These are phyloP conservation scores for Ganoderma boninense DNA, from an alignment of 1,284 basidiomycete species.

Conservation along the genomic window DNA sequence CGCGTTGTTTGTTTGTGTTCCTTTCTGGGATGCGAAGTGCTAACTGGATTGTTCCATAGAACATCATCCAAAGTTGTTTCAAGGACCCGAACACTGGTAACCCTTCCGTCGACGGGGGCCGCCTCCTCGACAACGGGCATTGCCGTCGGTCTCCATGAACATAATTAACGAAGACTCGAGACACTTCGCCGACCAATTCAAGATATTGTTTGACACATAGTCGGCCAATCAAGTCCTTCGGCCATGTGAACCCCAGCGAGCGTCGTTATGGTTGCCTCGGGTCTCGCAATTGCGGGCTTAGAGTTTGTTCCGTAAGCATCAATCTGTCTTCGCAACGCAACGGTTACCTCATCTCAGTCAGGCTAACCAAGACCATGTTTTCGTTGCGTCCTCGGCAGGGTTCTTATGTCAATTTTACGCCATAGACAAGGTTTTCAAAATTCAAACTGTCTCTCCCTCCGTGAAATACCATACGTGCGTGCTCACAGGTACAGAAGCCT, in stretches of 20 bases:
- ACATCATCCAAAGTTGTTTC: slow-evolving; percentile 6
- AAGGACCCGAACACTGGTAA: slow-evolving; percentile 13
- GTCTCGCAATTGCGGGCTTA: slow-evolving; percentile 23
- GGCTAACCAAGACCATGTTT: slow-evolving; percentile 7
- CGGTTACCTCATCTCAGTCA: slow-evolving; percentile 14
- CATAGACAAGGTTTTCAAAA: not conserved
- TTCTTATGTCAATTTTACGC: not conserved
- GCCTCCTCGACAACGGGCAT: slow-evolving; percentile 8
- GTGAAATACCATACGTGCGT: not conserved
- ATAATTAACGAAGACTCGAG: slow-evolving; percentile 29
- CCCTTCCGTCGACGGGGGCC: slow-evolving; percentile 14
- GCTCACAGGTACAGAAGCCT: slow-evolving; percentile 4
- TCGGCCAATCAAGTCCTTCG: slow-evolving; percentile 17
- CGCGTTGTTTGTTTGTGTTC: slow-evolving; percentile 2
- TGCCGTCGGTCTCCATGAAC: slow-evolving; percentile 17
- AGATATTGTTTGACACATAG: slow-evolving; percentile 22
- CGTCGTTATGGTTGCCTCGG: slow-evolving; percentile 30
- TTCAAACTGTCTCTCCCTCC: not conserved
- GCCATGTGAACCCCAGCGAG: slow-evolving; percentile 21
- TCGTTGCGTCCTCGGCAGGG: not conserved
- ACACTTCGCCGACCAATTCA: slow-evolving; percentile 14
- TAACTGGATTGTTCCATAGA: slow-evolving; percentile 9
- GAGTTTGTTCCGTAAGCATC: slow-evolving; percentile 22
- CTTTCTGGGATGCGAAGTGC: slow-evolving; percentile 4
- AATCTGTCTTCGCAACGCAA: slow-evolving; percentile 11